phyloP scores from a whole-genome alignment of 1,284 basidiomycete species.

The Erythrobasidium hasegawianum region DNA sequence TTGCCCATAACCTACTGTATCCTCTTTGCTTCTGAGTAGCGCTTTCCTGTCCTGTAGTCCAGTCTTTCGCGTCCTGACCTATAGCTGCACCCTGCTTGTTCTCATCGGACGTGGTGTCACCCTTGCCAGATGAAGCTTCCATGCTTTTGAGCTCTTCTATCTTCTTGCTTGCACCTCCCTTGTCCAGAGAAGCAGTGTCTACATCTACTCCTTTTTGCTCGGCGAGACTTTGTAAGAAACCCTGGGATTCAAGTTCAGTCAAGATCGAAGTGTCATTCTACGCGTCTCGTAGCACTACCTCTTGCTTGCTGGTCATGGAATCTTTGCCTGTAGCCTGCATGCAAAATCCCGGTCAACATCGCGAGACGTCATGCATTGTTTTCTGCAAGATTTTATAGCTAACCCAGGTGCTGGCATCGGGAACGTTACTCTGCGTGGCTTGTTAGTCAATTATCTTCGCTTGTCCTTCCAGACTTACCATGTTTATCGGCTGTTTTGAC shows the following conservation, averaged over 20 bases:
- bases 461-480: neutral
- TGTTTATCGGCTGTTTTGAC: neutral
- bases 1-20: conserved; percentile 10
- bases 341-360: neutral
- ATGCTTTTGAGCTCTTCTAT: conserved; percentile 27
- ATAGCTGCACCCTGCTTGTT: conserved; percentile 31
- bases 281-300: conserved; percentile 1
- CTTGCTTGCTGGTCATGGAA: conserved; percentile 32
- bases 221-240: conserved; percentile 33
- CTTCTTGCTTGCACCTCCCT: conserved; percentile 27
- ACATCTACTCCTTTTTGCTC: conserved; percentile 30
- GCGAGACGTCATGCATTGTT: neutral
- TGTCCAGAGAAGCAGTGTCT: conserved; percentile 32
- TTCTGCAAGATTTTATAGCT: neutral
- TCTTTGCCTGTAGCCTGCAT: conserved; percentile 27
- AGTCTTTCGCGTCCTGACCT: conserved; percentile 24
- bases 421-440: conserved; percentile 18
- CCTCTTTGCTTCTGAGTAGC: conserved; percentile 31
- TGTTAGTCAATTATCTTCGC: neutral
- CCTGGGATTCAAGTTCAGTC: neutral
- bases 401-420: conserved; percentile 33
- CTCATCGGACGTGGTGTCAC: conserved; percentile 16
- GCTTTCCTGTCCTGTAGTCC: conserved; percentile 30
- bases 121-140: neutral
- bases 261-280: neutral